Conservation (phyloP, 352 stramenopile species). For the Pythium aquatile region DNA sequence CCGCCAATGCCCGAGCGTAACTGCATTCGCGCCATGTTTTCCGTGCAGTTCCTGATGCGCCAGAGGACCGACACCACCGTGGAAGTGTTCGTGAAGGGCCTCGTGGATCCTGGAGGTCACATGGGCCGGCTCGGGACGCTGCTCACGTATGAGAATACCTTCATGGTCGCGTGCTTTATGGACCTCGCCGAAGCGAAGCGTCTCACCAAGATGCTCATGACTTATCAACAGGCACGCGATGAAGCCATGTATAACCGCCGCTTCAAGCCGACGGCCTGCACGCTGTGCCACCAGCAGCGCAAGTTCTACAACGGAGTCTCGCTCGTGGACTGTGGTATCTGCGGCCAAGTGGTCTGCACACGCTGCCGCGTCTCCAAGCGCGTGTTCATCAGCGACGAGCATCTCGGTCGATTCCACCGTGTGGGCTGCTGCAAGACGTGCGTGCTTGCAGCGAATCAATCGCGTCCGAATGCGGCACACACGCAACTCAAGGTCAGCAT, state of each 20-base stretch:
- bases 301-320: conserved; percentile 36
- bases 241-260: conserved; percentile 25
- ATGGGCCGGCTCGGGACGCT: conserved; percentile 43
- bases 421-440: conserved; percentile 41
- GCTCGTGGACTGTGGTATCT: conserved; percentile 41
- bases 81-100: conserved; percentile 63
- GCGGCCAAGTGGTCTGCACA: conserved; percentile 44
- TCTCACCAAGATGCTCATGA: conserved; percentile 46
- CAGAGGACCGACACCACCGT: conserved; percentile 51
- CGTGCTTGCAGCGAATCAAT: conserved; percentile 29
- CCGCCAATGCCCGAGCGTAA: conserved; percentile 47
- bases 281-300: conserved; percentile 32
- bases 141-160: conserved; percentile 41
- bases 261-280: conserved; percentile 29
- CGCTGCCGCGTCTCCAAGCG: conserved; percentile 43
- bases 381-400: conserved; percentile 40
- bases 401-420: conserved; percentile 30
- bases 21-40: conserved; percentile 52
- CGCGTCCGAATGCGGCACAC: neutral
- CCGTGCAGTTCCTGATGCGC: conserved; percentile 52
- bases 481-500: conserved; percentile 12
- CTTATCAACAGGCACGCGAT: conserved; percentile 32
- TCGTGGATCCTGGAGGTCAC: conserved; percentile 43
- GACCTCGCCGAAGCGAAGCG: conserved; percentile 55
- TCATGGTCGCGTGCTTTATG: conserved; percentile 43